Conservation (phyloP, 805 yeast species). For the Alloascoidea hylecoeti region DNA sequence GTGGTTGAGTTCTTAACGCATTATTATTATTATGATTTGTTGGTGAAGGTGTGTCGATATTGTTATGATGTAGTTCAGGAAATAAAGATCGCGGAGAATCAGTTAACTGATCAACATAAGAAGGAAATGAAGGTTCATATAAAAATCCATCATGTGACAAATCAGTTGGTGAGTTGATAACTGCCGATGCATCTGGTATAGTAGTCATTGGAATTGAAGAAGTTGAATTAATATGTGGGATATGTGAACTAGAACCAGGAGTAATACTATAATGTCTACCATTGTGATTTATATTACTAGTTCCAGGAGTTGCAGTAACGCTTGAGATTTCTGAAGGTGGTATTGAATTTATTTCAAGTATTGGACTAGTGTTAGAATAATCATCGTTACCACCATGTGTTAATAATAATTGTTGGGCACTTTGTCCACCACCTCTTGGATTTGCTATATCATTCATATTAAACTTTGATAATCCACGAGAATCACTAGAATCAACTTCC, state of each 20-base stretch:
- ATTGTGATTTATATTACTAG: no score
- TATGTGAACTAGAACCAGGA: not conserved
- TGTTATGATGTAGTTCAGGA: not conserved
- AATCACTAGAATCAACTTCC: slow-evolving; percentile 10
- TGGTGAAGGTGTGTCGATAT: not conserved
- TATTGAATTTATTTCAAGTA: not conserved
- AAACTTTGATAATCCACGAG: no score
- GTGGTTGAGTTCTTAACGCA: no score
- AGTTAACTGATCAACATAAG: no score
- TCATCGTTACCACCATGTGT: not conserved
- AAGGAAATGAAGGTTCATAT: not conserved
- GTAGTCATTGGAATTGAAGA: not conserved
- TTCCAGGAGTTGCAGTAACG: not conserved
- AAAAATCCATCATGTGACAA: not conserved
- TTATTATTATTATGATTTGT: not conserved
- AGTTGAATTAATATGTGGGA: no score
- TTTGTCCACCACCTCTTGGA: not conserved
- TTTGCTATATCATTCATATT: not conserved
- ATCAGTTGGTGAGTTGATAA: not conserved
- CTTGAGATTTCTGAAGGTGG: not conserved
- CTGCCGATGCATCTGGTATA: not conserved
- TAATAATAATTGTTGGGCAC: not conserved
- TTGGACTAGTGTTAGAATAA: not conserved
- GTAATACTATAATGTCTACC: no score
- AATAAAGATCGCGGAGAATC: not conserved